These are phyloP conservation scores for Brassica carinata DNA, from an alignment of 345 rosid genomes.

Conservation along the genomic window DNA sequence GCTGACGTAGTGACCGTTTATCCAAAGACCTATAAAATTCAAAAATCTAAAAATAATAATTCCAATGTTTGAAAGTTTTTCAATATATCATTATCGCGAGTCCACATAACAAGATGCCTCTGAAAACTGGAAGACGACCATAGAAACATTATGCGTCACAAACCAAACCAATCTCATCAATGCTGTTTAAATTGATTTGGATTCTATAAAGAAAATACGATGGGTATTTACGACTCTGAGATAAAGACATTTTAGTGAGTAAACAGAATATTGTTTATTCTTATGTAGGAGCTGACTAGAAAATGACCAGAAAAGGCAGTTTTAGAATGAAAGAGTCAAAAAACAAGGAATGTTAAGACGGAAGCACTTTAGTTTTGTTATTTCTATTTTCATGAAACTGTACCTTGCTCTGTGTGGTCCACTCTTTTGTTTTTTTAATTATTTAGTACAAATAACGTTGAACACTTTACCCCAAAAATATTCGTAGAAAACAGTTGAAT, in stretches of 20 bases:
- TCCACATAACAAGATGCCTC: constrained; percentile 32
- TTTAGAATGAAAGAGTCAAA: constrained; percentile 41
- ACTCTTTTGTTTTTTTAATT: constrained; percentile 2
- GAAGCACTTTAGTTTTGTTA: constrained; percentile 25
- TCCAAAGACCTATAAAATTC: neutral
- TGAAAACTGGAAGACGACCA: constrained; percentile 12
- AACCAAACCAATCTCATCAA: constrained; percentile 26
- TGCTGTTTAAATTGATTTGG: constrained; percentile 6
- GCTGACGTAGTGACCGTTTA: constrained; percentile 28
- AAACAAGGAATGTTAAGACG: constrained; percentile 36
- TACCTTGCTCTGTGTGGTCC: constrained; percentile 40
- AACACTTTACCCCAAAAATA: constrained; percentile 23
- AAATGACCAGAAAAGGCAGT: constrained; percentile 36
- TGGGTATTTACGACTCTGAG: constrained; percentile 22
- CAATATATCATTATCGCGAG: constrained; percentile 30
- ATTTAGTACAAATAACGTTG: constrained; percentile 28
- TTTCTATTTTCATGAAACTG: constrained; percentile 41
- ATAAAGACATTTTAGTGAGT: constrained; percentile 29
- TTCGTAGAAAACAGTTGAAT: constrained; percentile 11
- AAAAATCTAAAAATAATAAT: neutral
- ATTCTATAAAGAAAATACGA: constrained; percentile 23
- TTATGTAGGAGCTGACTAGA: constrained; percentile 35
- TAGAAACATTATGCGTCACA: constrained; percentile 23
- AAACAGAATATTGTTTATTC: constrained; percentile 31
- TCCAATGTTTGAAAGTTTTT: constrained; percentile 8